Percentiles rank a stretch among this genome's conserved stretches.
These are phyloP conservation scores for Phaeosphaeria sp. DNA, from an alignment of 2,329 filamentous ascomycete species.

Conservation along the genomic window DNA sequence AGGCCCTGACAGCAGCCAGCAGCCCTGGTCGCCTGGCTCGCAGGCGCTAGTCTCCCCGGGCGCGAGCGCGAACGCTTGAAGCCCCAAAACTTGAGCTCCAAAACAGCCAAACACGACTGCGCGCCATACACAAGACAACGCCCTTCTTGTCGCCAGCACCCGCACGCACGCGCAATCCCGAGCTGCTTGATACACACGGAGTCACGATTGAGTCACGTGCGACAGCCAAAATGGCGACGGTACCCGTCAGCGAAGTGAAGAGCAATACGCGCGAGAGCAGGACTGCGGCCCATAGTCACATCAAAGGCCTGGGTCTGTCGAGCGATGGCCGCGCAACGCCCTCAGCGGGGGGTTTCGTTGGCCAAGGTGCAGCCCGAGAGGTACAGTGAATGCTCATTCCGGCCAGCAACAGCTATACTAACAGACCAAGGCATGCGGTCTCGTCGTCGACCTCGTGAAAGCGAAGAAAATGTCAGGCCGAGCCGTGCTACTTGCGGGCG, in stretches of 20 bases:
- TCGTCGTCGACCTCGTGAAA: conserved; percentile 94
- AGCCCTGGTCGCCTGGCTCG: neutral
- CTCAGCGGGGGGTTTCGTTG: conserved; percentile 78
- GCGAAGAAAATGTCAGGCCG: conserved; percentile 97
- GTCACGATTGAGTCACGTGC: conserved; percentile 13
- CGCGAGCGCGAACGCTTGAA: conserved; percentile 12
- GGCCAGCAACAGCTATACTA: conserved; percentile 10
- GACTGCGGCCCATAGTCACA: conserved; percentile 96
- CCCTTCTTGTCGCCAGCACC: neutral
- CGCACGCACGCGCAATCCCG: neutral
- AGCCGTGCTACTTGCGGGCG: conserved; percentile 90
- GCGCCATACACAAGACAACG: conserved; percentile 7
- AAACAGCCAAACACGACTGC: conserved; percentile 19
- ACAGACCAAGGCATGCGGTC: conserved; percentile 77
- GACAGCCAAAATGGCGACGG: conserved; percentile 43
- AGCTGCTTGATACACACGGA: neutral
- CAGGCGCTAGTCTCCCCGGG: conserved; percentile 19
- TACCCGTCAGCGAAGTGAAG: conserved; percentile 79
- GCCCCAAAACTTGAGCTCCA: conserved; percentile 22
- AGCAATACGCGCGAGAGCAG: conserved; percentile 91
- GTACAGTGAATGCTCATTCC: conserved; percentile 55
- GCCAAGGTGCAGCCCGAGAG: conserved; percentile 87
- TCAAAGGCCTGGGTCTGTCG: conserved; percentile 90
- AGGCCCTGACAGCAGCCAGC: too few relatives aligned
- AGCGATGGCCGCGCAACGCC: conserved; percentile 83